Conservation (phyloP, 2,329 filamentous ascomycete species). For the Teratosphaeriaceae sp. region DNA sequence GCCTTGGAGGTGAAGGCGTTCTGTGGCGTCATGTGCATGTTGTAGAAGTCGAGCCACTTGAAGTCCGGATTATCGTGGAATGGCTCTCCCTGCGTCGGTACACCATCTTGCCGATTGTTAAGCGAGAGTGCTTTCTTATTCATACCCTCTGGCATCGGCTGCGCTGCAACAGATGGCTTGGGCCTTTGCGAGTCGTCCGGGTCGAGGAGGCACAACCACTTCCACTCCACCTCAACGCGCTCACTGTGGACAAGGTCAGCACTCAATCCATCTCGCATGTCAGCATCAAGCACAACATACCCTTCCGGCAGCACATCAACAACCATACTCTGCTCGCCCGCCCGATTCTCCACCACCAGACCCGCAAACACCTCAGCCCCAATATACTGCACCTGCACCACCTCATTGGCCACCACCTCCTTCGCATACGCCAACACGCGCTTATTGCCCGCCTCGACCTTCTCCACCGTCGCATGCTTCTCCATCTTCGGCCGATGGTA, state of each 20-base stretch:
- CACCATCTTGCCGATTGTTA: conserved; percentile 44
- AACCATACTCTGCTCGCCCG: conserved; percentile 66
- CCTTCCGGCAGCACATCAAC: conserved; percentile 79
- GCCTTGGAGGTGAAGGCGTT: conserved; percentile 38
- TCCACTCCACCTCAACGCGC: conserved; percentile 73
- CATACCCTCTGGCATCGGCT: conserved; percentile 57
- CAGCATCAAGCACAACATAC: conserved; percentile 48
- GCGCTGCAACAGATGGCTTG: conserved; percentile 67
- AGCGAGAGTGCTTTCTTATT: conserved; percentile 41
- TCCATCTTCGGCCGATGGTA: conserved; percentile 88
- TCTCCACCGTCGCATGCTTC: conserved; percentile 53
- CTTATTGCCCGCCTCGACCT: conserved; percentile 59
- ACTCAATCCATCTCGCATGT: neutral
- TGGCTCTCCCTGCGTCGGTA: conserved; percentile 40
- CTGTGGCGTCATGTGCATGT: conserved; percentile 34
- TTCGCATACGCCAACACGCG: conserved; percentile 63
- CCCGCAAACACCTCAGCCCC: conserved; percentile 87
- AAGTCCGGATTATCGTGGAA: conserved; percentile 41
- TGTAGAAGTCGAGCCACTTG: conserved; percentile 64
- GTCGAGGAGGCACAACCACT: conserved; percentile 71
- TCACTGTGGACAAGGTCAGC: conserved; percentile 45
- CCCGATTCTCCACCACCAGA: conserved; percentile 74
- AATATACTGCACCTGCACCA: conserved; percentile 81
- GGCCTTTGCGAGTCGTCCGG: conserved; percentile 62
- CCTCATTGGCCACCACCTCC: conserved; percentile 62